Conservation (phyloP, 208 protist species). For the Acanthamoeba lugdunensis region DNA sequence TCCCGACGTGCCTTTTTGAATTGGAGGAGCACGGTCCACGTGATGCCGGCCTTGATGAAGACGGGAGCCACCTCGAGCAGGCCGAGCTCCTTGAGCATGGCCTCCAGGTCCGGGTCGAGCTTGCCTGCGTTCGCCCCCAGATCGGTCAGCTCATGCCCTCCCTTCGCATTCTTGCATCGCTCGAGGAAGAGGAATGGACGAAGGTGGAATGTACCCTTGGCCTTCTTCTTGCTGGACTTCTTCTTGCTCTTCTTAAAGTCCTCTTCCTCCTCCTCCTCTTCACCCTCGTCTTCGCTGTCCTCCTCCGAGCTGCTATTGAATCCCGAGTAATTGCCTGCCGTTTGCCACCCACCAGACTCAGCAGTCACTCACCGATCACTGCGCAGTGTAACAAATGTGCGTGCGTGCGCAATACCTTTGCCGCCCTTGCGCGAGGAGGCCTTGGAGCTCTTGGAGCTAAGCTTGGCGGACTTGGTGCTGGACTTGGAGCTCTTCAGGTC, state of each 20-base stretch:
- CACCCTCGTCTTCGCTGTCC: not conserved
- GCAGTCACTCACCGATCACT: too few species aligned
- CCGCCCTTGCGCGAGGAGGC: not conserved
- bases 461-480: not conserved
- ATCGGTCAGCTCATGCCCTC: not conserved
- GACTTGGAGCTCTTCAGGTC: conserved; percentile 6
- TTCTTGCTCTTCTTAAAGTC: conserved; percentile 22
- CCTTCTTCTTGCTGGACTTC: not conserved
- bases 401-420: not conserved
- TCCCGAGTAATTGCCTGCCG: conserved; percentile 12
- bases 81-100: conserved; percentile 32
- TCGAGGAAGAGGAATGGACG: too few species aligned
- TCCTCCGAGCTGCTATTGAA: conserved; percentile 9
- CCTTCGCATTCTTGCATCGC: not conserved
- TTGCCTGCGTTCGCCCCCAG: not conserved
- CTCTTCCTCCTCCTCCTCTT: not conserved
- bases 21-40: conserved; percentile 35
- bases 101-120: not conserved
- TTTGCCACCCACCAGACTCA: too few species aligned
- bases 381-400: too few species aligned
- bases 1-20: conserved; percentile 4
- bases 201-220: not conserved
- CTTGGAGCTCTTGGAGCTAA: not conserved
- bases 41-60: conserved; percentile 44
- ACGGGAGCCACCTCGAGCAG: conserved; percentile 12